Evolutionary conservation across 108 stramenopile species (phyloP), one percentile per base, ranked within the genome.

Genomic region (Halocafeteria seosinensis): DNA sequence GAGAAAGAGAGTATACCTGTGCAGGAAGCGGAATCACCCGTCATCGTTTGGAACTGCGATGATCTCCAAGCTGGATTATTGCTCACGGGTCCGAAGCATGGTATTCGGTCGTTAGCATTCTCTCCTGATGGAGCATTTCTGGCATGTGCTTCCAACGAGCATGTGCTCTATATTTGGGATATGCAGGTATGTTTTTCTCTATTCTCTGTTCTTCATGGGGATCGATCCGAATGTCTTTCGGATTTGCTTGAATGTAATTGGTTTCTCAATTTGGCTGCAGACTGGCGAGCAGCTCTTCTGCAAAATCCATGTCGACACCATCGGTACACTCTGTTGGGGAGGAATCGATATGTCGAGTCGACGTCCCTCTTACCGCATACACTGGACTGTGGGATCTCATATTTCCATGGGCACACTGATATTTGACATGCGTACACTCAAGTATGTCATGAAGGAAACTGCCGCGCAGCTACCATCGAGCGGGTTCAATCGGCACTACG

Each of bases 161-260:
- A 71, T 23, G 24, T 73, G 35, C 62, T 80, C 17, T 76, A 74
- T 57, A 66, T 78, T 4, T 80, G 77, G 76, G 79, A 80, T 65
- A 63, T 74, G 50, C n/a, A n/a, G n/a, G n/a, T n/a, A n/a, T n/a
- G n/a, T n/a, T n/a, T n/a, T n/a, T n/a, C n/a, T n/a, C n/a, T n/a
- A n/a, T n/a, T n/a, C n/a, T n/a, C n/a, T n/a, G n/a, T n/a, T n/a
- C n/a, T n/a, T n/a, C n/a, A n/a, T n/a, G n/a, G n/a, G n/a, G n/a
- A n/a, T n/a, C n/a, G n/a, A n/a, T n/a, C n/a, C n/a, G n/a, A n/a
- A n/a, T n/a, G n/a, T n/a, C n/a, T n/a, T n/a, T n/a, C n/a, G n/a
- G n/a, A n/a, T n/a, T n/a, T n/a, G n/a, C n/a, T n/a, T n/a, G n/a
- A n/a, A n/a, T n/a, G n/a, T n/a, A n/a, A n/a, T n/a, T n/a, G n/a